Conservation (phyloP, 106 monocot genomes). For the Dendrobium huoshanense region DNA sequence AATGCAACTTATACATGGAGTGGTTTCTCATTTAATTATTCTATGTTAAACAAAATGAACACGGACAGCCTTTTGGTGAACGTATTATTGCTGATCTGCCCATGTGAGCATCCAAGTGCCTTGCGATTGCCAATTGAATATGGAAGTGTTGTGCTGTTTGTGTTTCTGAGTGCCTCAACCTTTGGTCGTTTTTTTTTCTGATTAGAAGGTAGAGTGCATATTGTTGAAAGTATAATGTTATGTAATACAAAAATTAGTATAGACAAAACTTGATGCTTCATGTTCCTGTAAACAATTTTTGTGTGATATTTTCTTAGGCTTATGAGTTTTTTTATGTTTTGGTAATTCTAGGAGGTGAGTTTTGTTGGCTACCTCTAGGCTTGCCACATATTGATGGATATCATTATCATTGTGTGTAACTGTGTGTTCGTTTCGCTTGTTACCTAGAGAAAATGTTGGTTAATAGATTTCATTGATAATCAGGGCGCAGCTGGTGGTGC, state of each 20-base stretch:
- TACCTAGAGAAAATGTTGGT: not conserved
- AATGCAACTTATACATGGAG: too few species aligned
- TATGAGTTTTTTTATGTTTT: not conserved
- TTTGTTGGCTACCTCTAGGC: not conserved
- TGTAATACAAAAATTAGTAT: not conserved
- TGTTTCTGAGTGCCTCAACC: not conserved
- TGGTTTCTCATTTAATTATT: too few species aligned
- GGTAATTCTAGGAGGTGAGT: not conserved
- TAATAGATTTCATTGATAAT: constrained; percentile 11
- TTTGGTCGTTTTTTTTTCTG: not conserved
- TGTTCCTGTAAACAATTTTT: not conserved
- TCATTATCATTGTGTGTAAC: not conserved
- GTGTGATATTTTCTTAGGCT: not conserved
- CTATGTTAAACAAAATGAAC: too few species aligned
- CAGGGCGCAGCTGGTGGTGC: constrained; percentile 97
- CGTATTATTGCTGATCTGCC: too few species aligned
- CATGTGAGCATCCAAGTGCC: too few species aligned
- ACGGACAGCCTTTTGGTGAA: too few species aligned
- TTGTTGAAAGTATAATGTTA: not conserved
- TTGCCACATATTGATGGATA: not conserved
- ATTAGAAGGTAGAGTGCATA: too few species aligned
- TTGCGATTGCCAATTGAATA: too few species aligned
- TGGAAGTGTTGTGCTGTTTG: too few species aligned
- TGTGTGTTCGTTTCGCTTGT: not conserved
- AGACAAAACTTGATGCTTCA: not conserved